phyloP scores from a whole-genome alignment of 768 basidiomycete species.

The Mycena vitilis region DNA sequence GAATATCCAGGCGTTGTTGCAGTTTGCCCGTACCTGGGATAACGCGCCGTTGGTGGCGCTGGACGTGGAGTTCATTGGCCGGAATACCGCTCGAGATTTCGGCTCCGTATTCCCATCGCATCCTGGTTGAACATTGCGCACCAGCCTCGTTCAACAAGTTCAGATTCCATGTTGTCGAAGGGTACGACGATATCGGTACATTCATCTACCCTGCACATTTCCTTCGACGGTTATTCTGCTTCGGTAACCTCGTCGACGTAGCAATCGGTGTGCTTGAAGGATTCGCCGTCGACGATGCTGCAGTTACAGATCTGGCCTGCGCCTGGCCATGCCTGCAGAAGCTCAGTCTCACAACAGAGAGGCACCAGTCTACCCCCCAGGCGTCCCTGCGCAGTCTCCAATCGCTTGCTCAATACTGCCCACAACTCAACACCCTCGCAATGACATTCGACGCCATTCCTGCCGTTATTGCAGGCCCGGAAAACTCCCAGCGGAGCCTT shows the following conservation, averaged over 20 bases:
- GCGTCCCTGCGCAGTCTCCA: neutral
- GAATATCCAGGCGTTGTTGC: neutral
- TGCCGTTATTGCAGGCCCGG: neutral
- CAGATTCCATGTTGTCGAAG: neutral
- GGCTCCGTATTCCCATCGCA: neutral
- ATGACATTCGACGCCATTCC: neutral
- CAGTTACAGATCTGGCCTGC: neutral
- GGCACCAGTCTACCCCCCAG: neutral
- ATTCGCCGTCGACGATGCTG: neutral
- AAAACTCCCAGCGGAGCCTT: neutral
- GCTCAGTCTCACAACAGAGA: neutral
- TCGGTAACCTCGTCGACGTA: neutral
- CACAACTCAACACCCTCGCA: neutral
- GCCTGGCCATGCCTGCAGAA: slow-evolving; percentile 1
- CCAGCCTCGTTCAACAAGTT: neutral
- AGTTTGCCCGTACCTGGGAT: neutral
- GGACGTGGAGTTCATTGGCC: neutral
- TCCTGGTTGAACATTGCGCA: neutral
- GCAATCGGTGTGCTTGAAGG: neutral
- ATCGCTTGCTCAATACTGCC: neutral
- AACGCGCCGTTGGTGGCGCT: neutral
- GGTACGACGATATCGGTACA: neutral
- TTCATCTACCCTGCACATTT: neutral
- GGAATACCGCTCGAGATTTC: neutral
- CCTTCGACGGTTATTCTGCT: neutral